Conservation (phyloP, 2,329 filamentous ascomycete species). For the Cryphonectria radicalis region DNA sequence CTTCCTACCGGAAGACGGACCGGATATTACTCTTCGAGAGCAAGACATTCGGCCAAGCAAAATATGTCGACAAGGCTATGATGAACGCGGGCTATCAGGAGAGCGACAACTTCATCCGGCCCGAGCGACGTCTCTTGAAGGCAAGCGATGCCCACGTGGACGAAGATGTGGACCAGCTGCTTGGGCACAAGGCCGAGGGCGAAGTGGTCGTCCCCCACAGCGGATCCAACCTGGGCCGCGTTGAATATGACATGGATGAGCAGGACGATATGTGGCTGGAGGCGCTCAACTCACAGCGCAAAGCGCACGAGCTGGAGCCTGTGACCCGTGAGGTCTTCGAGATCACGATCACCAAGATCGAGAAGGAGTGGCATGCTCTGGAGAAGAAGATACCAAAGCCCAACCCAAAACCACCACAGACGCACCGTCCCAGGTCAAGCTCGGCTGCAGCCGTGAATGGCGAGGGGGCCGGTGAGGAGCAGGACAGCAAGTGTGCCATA, state of each 20-base stretch:
- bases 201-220: constrained; percentile 51
- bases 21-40: constrained; percentile 83
- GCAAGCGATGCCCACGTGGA: constrained; percentile 62
- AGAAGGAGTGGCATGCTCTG: constrained; percentile 96
- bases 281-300: constrained; percentile 77
- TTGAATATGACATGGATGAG: constrained; percentile 99
- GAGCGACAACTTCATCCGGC: constrained; percentile 83
- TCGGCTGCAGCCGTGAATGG: constrained; percentile 95
- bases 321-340: constrained; percentile 96
- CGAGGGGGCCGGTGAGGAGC: constrained; percentile 87
- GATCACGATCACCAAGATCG: constrained; percentile 97
- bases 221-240: constrained; percentile 69
- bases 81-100: constrained; percentile 95
- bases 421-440: constrained; percentile 87
- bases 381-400: constrained; percentile 97
- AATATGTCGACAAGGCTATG: constrained; percentile 96
- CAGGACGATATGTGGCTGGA: constrained; percentile 97
- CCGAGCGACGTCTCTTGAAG: constrained; percentile 73
- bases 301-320: constrained; percentile 72
- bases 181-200: constrained; percentile 57
- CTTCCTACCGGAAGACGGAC: constrained; percentile 76
- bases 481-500: constrained; percentile 95
- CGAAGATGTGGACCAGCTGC: constrained; percentile 58
- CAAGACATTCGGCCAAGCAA: constrained; percentile 80
- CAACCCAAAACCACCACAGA: constrained; percentile 94